Conservation (phyloP, 805 yeast species). For the Sugiyamaella mastotermitis region DNA sequence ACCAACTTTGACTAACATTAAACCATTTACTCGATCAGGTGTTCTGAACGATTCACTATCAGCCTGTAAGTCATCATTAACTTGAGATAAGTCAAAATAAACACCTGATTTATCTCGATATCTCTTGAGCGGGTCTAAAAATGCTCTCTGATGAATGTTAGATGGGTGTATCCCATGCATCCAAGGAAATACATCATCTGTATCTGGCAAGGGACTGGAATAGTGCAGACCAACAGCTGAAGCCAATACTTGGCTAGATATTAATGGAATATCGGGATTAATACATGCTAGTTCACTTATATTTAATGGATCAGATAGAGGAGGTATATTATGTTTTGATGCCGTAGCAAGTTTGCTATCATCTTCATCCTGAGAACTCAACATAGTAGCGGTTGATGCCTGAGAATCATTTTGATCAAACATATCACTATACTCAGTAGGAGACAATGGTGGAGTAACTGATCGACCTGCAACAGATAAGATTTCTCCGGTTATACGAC, state of each 20-base stretch:
- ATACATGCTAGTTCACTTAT: too few species aligned
- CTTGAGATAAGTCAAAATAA: slow-evolving; percentile 22
- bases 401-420: too few species aligned
- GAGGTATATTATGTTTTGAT: too few species aligned
- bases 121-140: slow-evolving; percentile 28
- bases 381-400: too few species aligned
- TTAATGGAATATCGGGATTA: slow-evolving; percentile 8
- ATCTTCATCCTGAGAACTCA: too few species aligned
- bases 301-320: too few species aligned
- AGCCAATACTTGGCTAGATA: slow-evolving; percentile 15
- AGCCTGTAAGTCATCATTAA: slow-evolving; percentile 19
- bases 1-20: slow-evolving; percentile 25
- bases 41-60: slow-evolving; percentile 22
- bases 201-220: slow-evolving; percentile 48
- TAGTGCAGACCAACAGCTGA: slow-evolving; percentile 24
- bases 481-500: too few species aligned
- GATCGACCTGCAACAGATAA: too few species aligned
- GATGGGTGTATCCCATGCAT: slow-evolving; percentile 66
- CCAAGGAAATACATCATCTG: slow-evolving; percentile 81
- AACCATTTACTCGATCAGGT: slow-evolving; percentile 21
- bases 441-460: too few species aligned
- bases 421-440: too few species aligned
- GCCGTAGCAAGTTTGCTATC: too few species aligned
- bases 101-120: slow-evolving; percentile 23
- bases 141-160: slow-evolving; percentile 50